A percentile compares a stretch with the other conserved stretches of the same genome.
Evolutionary conservation across 352 stramenopile species (phyloP).

Genomic region (Phytophthora pisi): DNA sequence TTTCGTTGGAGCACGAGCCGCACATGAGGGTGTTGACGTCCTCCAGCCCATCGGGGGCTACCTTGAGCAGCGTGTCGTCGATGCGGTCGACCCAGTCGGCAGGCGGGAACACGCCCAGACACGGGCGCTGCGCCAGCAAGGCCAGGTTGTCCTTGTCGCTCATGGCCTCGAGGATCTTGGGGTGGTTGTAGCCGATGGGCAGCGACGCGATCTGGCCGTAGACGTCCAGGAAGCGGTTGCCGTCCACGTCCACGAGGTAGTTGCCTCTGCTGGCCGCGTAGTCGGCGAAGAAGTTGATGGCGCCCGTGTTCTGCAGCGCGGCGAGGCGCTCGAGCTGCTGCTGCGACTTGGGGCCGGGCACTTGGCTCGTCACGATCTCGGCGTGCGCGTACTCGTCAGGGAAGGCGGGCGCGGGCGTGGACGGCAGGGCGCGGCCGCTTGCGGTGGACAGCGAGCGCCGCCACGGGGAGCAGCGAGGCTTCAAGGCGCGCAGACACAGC

Average conservation of each 20-base stretch:
- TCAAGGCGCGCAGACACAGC: constrained; percentile 12
- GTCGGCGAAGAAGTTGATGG: constrained; percentile 83
- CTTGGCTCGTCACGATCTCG: constrained; percentile 52
- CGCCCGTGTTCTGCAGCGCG: constrained; percentile 65
- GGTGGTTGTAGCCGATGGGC: constrained; percentile 88
- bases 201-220: constrained; percentile 88
- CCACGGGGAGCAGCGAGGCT: constrained; percentile 12
- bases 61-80: constrained; percentile 60
- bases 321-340: constrained; percentile 56
- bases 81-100: constrained; percentile 79
- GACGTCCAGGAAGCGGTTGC: constrained; percentile 84
- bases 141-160: constrained; percentile 61
- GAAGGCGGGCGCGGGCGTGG: constrained; percentile 64
- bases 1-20: constrained; percentile 88
- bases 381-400: constrained; percentile 62
- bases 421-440: constrained; percentile 29
- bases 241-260: constrained; percentile 87
- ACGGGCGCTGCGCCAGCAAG: constrained; percentile 76
- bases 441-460: constrained; percentile 17
- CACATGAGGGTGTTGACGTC: constrained; percentile 90
- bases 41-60: constrained; percentile 55
- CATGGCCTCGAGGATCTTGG: constrained; percentile 71
- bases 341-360: constrained; percentile 74
- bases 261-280: constrained; percentile 79
- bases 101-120: constrained; percentile 77